phyloP scores from a whole-genome alignment of 106 monocot genomes.

The Dendrobium chrysotoxum region DNA sequence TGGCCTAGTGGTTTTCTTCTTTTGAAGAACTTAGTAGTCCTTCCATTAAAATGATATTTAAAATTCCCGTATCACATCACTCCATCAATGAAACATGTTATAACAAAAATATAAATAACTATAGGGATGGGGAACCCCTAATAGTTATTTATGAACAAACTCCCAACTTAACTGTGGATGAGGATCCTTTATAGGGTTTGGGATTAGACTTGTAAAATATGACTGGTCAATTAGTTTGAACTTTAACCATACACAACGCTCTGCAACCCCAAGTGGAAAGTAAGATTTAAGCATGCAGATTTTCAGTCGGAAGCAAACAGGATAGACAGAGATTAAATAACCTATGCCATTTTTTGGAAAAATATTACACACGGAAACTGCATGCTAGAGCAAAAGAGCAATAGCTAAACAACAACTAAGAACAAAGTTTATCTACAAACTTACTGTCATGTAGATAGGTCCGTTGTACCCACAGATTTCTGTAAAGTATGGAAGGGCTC shows the following conservation, averaged over 20 bases:
- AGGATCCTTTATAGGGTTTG: background rate
- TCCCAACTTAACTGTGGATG: background rate
- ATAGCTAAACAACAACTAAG: background rate
- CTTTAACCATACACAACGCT: background rate
- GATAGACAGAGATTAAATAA: background rate
- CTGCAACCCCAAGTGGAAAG: background rate
- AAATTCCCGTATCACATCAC: too few species aligned
- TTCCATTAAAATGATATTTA: too few species aligned
- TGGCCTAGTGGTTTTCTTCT: too few species aligned
- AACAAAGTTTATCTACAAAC: constrained; percentile 5
- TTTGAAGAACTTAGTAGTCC: too few species aligned
- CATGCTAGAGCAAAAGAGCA: background rate
- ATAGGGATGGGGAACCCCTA: background rate
- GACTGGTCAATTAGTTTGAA: background rate
- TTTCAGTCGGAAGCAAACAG: background rate
- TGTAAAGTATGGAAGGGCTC: constrained; percentile 97
- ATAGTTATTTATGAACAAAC: background rate
- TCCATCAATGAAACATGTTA: background rate
- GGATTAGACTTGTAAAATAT: background rate
- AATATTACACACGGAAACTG: background rate
- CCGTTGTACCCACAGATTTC: constrained; percentile 90
- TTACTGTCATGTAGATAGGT: constrained; percentile 93
- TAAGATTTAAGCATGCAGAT: background rate
- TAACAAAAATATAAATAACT: background rate
- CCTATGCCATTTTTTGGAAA: background rate